These are phyloP conservation scores for Tritrichomonas musculus DNA, from an alignment of 208 protist genomes.

Conservation along the genomic window DNA sequence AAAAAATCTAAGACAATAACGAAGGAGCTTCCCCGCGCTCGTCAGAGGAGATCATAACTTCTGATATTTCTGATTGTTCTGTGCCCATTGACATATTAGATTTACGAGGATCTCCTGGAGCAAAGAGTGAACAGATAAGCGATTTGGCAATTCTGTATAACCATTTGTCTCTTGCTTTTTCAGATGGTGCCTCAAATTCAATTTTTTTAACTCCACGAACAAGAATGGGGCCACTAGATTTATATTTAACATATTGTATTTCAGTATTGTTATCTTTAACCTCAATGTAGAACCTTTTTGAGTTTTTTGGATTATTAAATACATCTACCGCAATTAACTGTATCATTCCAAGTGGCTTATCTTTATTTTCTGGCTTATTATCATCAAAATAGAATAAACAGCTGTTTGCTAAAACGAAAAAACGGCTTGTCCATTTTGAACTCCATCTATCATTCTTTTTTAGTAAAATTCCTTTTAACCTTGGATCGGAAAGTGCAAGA, in stretches of 20 bases:
- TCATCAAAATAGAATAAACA: neutral
- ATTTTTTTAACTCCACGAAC: neutral
- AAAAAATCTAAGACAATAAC: too few relatives aligned
- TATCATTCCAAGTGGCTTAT: neutral
- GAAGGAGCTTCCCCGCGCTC: too few relatives aligned
- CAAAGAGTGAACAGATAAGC: too few relatives aligned
- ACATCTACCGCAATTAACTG: neutral
- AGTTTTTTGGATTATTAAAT: too few relatives aligned
- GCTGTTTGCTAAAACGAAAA: neutral
- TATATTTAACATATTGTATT: neutral
- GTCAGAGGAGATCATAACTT: too few relatives aligned
- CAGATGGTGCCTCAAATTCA: neutral
- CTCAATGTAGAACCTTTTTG: too few relatives aligned
- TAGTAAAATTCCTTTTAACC: neutral
- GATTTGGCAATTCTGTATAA: neutral
- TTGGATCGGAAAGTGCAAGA: neutral
- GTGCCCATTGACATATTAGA: too few relatives aligned
- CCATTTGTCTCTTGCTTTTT: neutral
- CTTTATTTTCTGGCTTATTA: neutral
- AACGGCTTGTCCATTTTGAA: neutral
- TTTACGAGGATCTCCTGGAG: too few relatives aligned
- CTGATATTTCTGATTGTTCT: too few relatives aligned
- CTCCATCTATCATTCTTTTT: neutral
- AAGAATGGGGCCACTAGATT: neutral
- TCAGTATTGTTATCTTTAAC: neutral